Base-by-base conservation (phyloP, 345 rosid species). In the Garcia nutans region DNA sequence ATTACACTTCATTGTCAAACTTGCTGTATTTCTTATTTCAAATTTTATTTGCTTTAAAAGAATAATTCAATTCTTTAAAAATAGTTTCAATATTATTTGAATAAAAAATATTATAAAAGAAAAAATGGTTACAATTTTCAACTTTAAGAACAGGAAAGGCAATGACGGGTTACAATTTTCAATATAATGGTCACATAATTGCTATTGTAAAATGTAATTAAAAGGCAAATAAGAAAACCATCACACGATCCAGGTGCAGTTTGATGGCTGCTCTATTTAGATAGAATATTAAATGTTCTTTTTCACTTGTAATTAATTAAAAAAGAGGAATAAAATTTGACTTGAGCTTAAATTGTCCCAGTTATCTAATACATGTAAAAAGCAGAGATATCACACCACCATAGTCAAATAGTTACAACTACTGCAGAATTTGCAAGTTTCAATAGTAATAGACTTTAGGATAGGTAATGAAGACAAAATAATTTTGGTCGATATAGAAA, bases 361-460 rank as follows among this genome's bases (percentile, higher is more conserved):
- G 37, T 11, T 0, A 58, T 9, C n/a, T 1, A 50, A n/a, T 45
- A 5, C 10, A 47, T 5, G 31, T 2, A 68, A 71, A 56, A 70
- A 24, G 8, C 1, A 37, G 33, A 31, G 15, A 28, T 17, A 26
- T 49, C n/a, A 22, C 37, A 52, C 17, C 2, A 9, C 19, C 13
- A 54, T 31, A 57, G 73, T 68, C 68, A 61, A 68, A 68, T 19
- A 78, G 73, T 66, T 72, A 59, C 73, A 58, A 41, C 47, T 2
- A 60, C 70, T 41, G 28, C 11, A 17, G 72, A 54, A 37, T 9
- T 26, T 57, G 42, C 80, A 77, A 77, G 77, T 47, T 67, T 55
- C 33, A 75, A 80, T 80, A 80, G 79, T 65, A 17, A 13, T 60
- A 61, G 75, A 71, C 79, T 73, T 84, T 68, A 15, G 17, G 41